phyloP scores from a whole-genome alignment of 139 green algal genomes.

The Tetradesmus lagerheimii region DNA sequence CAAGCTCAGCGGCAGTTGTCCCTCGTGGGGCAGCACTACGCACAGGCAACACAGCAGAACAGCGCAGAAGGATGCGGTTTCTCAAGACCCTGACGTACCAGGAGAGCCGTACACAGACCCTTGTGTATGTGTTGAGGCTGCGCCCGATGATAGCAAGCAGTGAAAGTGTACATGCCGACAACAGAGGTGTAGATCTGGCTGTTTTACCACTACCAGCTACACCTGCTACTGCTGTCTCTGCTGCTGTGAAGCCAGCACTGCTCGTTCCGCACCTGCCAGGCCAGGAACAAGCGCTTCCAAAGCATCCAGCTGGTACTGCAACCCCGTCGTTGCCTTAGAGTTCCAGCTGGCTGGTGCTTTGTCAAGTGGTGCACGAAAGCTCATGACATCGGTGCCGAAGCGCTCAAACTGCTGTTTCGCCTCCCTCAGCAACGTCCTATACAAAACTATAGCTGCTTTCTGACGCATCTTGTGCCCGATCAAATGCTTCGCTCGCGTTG shows the following conservation, averaged over 20 bases:
- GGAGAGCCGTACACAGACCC: not conserved
- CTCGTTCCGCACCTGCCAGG: not conserved
- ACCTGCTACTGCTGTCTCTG: not conserved
- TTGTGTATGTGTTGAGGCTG: too few species aligned
- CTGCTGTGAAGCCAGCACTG: not conserved
- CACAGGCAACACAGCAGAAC: not conserved
- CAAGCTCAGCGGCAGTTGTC: not conserved
- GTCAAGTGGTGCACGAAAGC: not conserved
- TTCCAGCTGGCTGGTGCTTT: constrained; percentile 3
- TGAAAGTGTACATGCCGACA: not conserved
- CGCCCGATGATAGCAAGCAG: not conserved
- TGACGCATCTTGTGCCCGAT: not conserved
- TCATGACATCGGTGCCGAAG: not conserved
- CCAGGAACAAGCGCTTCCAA: constrained; percentile 6
- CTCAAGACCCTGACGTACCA: too few species aligned
- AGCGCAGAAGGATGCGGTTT: not conserved
- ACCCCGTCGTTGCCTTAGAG: not conserved
- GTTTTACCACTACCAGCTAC: not conserved
- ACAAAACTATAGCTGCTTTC: constrained; percentile 23
- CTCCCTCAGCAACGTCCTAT: constrained; percentile 5
- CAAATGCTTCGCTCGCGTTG: not conserved
- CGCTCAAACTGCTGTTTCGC: not conserved
- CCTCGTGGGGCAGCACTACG: not conserved
- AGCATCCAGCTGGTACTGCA: not conserved
- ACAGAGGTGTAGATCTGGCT: not conserved